Conservation (phyloP, 1,284 basidiomycete genomes). For the Agroathelia rolfsii region DNA sequence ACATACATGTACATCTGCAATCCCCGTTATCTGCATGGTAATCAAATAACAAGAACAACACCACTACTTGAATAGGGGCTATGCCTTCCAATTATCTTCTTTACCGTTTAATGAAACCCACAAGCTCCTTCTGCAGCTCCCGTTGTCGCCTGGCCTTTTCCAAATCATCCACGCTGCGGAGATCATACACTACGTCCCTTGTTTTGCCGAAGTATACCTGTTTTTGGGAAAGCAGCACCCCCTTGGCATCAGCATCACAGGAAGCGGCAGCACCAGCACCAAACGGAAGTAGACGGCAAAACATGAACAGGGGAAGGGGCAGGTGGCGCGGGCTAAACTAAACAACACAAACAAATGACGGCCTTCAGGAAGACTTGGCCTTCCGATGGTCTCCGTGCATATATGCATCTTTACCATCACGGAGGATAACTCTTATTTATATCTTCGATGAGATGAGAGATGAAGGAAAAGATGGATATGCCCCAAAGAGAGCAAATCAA, state of each 20-base stretch:
- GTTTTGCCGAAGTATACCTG: constrained; percentile 98
- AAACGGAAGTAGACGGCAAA: background rate
- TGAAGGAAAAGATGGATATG: background rate
- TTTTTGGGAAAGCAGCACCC: constrained; percentile 6
- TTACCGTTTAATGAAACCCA: constrained; percentile 76
- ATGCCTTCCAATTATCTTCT: too few relatives aligned
- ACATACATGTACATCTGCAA: constrained; percentile 2
- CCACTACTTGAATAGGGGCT: background rate
- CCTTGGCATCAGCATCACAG: constrained; percentile 3
- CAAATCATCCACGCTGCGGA: constrained; percentile 81
- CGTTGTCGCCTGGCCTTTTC: constrained; percentile 76
- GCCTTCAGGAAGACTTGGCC: too few relatives aligned
- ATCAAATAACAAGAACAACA: too few relatives aligned
- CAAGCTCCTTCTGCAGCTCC: constrained; percentile 88
- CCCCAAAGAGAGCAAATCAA: background rate
- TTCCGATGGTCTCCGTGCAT: background rate
- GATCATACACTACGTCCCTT: constrained; percentile 85
- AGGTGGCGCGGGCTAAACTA: background rate
- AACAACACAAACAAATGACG: constrained; percentile 7
- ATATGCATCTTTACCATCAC: too few relatives aligned
- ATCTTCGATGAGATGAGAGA: too few relatives aligned
- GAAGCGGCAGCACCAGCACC: constrained; percentile 3
- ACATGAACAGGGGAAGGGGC: background rate
- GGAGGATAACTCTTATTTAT: too few relatives aligned
- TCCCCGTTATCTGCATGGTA: background rate